Base-by-base conservation (phyloP, 805 yeast species). In the Hemisphaericaspora nanyangensis region DNA sequence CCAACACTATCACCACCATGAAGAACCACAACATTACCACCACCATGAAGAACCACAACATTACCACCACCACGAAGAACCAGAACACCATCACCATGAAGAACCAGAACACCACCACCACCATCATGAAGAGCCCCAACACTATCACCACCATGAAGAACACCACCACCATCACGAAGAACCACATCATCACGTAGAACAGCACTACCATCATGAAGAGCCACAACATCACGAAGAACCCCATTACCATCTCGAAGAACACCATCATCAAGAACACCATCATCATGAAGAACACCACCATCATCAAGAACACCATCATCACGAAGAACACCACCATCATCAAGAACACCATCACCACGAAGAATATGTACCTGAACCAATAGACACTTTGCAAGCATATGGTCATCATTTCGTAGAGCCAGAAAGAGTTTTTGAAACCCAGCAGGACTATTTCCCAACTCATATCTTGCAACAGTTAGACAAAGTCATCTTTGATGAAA, bases 391-490 rank as follows among this genome's bases (percentile, higher is more conserved):
- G 7, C 25, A 22, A 15, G 29, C 33, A 17, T 40, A 31, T 16
- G 40, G 35, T 17, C 54, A 51, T 37, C 43, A 42, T 30, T 44
- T 42, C 31, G 49, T 47, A 36, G 36, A 37, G 27, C 54, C 66
- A 3, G 70, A 65, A 40, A 43, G 70, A 19, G 60, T 54, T 2
- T 65, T 64, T 41, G 56, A 56, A 26, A 49, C 50, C 20, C 39
- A 38, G 13, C 40, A 45, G 7, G 66, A 65, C 43, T 63, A 57
- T 39, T 43, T 40, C 29, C 68, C 68, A 2, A 48, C 49, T 17
- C 70, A 63, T 39, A 29, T 43, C 17, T 40, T 54, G 27, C 46
- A 46, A 37, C 34, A 43, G 27, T 26, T 41, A 13, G 45, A 34
- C 12, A 43, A 38, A 29, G 31, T 42, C 29, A 44, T 32, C 26